A percentile compares a stretch with the other conserved stretches of the same genome.
Evolutionary conservation across 2,329 filamentous ascomycete genomes (phyloP).

Genomic region (Orbilia blumenaviensis): DNA sequence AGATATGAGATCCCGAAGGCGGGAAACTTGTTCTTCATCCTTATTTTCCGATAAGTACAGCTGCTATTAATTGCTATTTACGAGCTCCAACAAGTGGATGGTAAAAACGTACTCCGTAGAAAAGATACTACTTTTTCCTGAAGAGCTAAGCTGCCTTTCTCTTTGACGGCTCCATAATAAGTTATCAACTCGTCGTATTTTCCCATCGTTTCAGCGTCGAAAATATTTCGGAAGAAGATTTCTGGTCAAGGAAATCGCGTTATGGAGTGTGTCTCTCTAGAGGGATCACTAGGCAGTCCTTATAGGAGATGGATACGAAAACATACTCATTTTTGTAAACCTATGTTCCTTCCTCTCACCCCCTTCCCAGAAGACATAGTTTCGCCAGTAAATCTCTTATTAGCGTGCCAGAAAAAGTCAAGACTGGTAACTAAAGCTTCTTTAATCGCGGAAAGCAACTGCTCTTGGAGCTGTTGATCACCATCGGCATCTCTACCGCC

Average conservation of each 20-base stretch:
- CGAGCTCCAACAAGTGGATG: neutral
- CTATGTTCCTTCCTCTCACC: constrained; percentile 30
- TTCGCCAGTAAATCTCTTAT: constrained; percentile 5
- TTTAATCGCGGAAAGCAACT: constrained; percentile 3
- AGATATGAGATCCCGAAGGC: neutral
- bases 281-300: neutral
- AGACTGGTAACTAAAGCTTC: constrained; percentile 24
- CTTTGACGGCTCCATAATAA: neutral
- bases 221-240: neutral
- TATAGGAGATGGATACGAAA: neutral
- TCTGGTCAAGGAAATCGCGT: no score
- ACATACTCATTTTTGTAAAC: neutral
- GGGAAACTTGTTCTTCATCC: neutral
- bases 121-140: neutral
- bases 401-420: constrained; percentile 42
- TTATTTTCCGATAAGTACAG: neutral
- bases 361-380: neutral
- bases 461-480: constrained; percentile 14
- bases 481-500: neutral
- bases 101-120: neutral
- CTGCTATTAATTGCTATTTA: neutral
- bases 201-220: neutral
- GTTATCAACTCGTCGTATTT: neutral
- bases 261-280: no score
- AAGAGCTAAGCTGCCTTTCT: neutral